Conservation (phyloP, 2,329 filamentous ascomycete genomes). For the Aspergillus melleus region DNA sequence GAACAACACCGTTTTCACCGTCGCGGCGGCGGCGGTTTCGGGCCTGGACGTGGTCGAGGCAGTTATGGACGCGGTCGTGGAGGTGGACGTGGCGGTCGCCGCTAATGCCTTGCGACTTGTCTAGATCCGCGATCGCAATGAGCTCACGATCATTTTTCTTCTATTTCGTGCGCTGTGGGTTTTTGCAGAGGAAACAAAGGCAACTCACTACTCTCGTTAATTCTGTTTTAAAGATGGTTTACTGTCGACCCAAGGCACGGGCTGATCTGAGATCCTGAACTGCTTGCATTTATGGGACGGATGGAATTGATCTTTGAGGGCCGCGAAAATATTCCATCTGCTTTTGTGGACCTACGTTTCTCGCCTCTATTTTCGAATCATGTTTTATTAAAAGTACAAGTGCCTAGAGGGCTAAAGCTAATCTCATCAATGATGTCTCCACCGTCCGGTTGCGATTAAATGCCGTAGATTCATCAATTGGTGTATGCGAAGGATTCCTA, state of each 20-base stretch:
- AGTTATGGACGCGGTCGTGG: conserved; percentile 22
- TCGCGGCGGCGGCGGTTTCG: conserved; percentile 22
- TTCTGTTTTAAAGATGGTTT: no score
- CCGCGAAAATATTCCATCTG: not conserved
- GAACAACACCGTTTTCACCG: conserved; percentile 9
- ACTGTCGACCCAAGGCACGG: no score
- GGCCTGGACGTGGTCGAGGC: conserved; percentile 20
- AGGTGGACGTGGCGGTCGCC: conserved; percentile 2
- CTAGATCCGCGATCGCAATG: not conserved
- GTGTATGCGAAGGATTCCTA: no score
- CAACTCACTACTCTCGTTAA: no score
- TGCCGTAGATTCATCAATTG: not conserved
- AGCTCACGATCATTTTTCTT: not conserved
- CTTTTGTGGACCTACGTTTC: not conserved
- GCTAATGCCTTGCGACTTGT: not conserved
- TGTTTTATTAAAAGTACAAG: not conserved
- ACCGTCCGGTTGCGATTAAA: no score
- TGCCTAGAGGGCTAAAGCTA: not conserved
- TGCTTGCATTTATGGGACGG: not conserved
- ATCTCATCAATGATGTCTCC: not conserved
- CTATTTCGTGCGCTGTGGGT: not conserved
- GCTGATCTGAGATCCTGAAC: no score
- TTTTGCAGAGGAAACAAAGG: not conserved
- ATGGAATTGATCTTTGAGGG: not conserved
- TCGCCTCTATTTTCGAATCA: not conserved